These are phyloP conservation scores for Pseudomonodictys pantanalensis DNA, from an alignment of 495 filamentous ascomycete species.

Conservation along the genomic window DNA sequence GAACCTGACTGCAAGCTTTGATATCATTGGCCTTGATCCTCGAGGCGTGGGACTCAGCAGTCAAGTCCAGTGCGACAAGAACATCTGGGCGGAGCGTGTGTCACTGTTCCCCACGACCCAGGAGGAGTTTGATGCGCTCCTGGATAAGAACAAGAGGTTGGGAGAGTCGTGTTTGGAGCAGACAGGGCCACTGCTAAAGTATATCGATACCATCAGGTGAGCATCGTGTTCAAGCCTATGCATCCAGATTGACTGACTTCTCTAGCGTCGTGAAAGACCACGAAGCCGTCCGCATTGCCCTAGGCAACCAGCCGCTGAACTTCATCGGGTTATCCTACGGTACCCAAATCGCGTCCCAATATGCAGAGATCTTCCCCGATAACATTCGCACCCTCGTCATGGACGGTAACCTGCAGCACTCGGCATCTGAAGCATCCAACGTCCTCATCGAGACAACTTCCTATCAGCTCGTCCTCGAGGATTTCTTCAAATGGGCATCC, in stretches of 20 bases:
- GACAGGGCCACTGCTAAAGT: conserved; percentile 38
- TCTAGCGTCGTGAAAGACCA: conserved; percentile 42
- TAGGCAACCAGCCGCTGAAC: conserved; percentile 31
- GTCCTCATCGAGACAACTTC: conserved; percentile 34
- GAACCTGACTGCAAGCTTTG: conserved; percentile 1
- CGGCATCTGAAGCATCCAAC: conserved; percentile 37
- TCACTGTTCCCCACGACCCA: conserved; percentile 36
- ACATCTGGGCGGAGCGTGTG: conserved; percentile 39
- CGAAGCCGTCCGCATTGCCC: conserved; percentile 45
- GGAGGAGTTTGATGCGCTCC: conserved; percentile 35
- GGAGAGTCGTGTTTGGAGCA: conserved; percentile 41
- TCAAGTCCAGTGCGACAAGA: conserved; percentile 42
- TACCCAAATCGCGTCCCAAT: conserved; percentile 10
- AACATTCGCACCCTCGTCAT: conserved; percentile 14
- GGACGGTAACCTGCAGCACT: conserved; percentile 30
- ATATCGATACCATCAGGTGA: conserved; percentile 43
- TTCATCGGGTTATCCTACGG: conserved; percentile 25
- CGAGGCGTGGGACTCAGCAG: conserved; percentile 42
- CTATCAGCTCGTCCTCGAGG: conserved; percentile 38
- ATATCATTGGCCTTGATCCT: conserved; percentile 15
- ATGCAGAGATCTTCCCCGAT: conserved; percentile 10
- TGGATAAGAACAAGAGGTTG: conserved; percentile 35
- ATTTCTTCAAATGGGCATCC: conserved; percentile 43
- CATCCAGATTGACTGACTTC: background rate
- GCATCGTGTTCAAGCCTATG: background rate